These are phyloP conservation scores for Blastobotrys malaysiensis DNA, from an alignment of 1,139 yeast species.

Conservation along the genomic window DNA sequence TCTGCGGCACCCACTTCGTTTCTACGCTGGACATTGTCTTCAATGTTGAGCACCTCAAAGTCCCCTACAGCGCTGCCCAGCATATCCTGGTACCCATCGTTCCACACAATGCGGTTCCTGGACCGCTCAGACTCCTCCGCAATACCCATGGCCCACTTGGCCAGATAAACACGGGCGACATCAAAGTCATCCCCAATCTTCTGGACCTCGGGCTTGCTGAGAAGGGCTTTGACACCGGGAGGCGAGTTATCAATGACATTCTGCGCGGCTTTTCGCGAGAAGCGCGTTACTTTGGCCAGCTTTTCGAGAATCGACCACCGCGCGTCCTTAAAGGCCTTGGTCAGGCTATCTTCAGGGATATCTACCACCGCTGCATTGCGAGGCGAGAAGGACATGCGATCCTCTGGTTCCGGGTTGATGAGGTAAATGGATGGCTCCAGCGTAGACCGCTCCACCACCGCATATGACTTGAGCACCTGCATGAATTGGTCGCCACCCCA, in stretches of 20 bases:
- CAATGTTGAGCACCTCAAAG: slow-evolving; percentile 58
- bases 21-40: slow-evolving; percentile 58
- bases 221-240: slow-evolving; percentile 52
- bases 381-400: slow-evolving; percentile 73
- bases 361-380: slow-evolving; percentile 32
- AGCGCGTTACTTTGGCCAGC: slow-evolving; percentile 74
- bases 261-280: slow-evolving; percentile 54
- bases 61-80: slow-evolving; percentile 61
- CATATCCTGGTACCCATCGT: slow-evolving; percentile 40
- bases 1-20: slow-evolving; percentile 63
- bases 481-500: slow-evolving; percentile 93
- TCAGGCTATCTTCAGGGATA: slow-evolving; percentile 22
- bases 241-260: slow-evolving; percentile 64
- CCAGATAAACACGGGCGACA: slow-evolving; percentile 82
- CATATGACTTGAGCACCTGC: slow-evolving; percentile 45
- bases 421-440: slow-evolving; percentile 68
- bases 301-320: slow-evolving; percentile 85
- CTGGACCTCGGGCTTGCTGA: slow-evolving; percentile 74
- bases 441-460: slow-evolving; percentile 61
- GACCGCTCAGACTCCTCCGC: slow-evolving; percentile 86
- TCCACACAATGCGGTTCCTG: slow-evolving; percentile 45
- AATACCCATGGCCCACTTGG: slow-evolving; percentile 95
- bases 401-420: slow-evolving; percentile 75
- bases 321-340: slow-evolving; percentile 50
- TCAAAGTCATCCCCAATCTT: slow-evolving; percentile 86